Conservation (phyloP, 345 rosid genomes). For the Gossypium bickii region DNA sequence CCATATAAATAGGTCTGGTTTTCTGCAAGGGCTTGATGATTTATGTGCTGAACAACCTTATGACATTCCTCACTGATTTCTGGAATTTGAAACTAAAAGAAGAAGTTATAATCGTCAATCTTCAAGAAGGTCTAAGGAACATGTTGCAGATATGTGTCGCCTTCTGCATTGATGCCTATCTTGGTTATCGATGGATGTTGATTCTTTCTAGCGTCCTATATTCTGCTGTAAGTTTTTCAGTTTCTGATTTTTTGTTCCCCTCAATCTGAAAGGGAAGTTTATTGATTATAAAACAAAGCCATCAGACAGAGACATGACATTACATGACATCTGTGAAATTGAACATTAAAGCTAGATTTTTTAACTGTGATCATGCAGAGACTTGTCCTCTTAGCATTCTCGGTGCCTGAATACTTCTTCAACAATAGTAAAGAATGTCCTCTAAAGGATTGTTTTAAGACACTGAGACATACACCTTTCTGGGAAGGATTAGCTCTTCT, state of each 20-base stretch:
- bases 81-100: constrained; percentile 3
- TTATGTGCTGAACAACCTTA: background rate
- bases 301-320: too few species aligned
- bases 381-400: background rate
- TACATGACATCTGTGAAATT: too few species aligned
- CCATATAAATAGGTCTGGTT: background rate
- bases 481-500: constrained; percentile 3
- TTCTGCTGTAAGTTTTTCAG: background rate
- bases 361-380: background rate
- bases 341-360: too few species aligned
- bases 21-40: constrained; percentile 8
- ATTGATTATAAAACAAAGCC: too few species aligned
- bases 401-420: background rate
- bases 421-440: background rate
- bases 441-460: background rate
- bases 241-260: too few species aligned
- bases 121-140: constrained; percentile 1
- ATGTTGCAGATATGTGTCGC: constrained; percentile 2
- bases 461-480: background rate
- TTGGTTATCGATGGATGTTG: constrained; percentile 2
- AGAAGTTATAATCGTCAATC: background rate
- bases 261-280: too few species aligned
- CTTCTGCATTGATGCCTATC: background rate
- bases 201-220: background rate
- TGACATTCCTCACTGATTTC: constrained; percentile 1